Evolutionary conservation across 2,329 filamentous ascomycete genomes (phyloP), one percentile per base, ranked within the genome.

Genomic region (Pseudogymnoascus sp.): DNA sequence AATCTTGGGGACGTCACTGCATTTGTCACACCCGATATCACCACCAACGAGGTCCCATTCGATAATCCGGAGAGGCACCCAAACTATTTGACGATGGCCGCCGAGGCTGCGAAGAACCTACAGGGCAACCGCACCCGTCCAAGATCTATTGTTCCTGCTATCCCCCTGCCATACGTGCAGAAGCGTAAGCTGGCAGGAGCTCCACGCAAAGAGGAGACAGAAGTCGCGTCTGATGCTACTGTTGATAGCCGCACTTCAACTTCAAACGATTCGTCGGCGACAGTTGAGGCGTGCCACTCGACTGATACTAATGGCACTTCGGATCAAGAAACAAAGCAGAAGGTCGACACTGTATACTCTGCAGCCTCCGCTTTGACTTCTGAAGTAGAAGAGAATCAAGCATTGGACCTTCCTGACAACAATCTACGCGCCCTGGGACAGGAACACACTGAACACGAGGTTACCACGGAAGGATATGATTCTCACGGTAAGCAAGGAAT

Each of bases 1-100:
- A 72, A 71, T 71, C 71, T 73, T 72, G 72, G 72, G 71, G 72
- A 74, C 69, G 71, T 72, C 72, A 66, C 65, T 68, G 59, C 64
- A 59, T 35, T 60, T 62, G 38, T 45, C 43, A 55, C 49, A 28
- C 31, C 45, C 41, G 61, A 35, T 43, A 43, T 37, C 8, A 60
- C 35, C 33, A 59, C 40, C 55, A 35, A 28, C 61, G 60, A 65
- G 45, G 60, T 45, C 55, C 62, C 60, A 60, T 23, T 60, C 59
- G 35, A 55, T 31, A 31, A 60, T 60, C 23, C 61, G 58, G 58
- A 63, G 63, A 52, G 25, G 55, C 59, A 41, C 14, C 38, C 25
- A 37, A 63, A 31, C 33, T 63, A 28, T 73, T 72, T 72, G 71
- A 67, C 69, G 37, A 66, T 70, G 25, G 55, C 66, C 59, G 67